Evolutionary conservation across 371 early-diverging fungal species (phyloP).

Genomic region (Phascolomyces articulosus): DNA sequence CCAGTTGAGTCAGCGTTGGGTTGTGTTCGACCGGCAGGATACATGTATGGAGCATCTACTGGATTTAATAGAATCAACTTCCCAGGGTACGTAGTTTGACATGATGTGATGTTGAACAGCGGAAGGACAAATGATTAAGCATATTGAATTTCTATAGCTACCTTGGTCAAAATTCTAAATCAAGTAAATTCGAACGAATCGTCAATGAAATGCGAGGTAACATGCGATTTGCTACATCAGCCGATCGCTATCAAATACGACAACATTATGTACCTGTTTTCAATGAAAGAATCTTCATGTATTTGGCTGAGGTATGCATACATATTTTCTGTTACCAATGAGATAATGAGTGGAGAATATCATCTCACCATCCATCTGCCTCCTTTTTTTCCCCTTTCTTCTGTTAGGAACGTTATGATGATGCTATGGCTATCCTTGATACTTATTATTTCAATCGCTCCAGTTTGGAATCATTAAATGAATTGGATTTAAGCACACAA

Average conservation of each 20-base stretch:
- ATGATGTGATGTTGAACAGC: too few relatives aligned
- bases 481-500: conserved; percentile 59
- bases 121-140: not conserved
- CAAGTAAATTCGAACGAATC: conserved; percentile 70
- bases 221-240: conserved; percentile 81
- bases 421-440: conserved; percentile 86
- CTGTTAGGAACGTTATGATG: conserved; percentile 61
- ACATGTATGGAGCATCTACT: conserved; percentile 72
- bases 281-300: conserved; percentile 62
- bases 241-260: conserved; percentile 84
- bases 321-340: not conserved
- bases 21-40: conserved; percentile 79
- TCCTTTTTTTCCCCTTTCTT: not conserved
- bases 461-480: conserved; percentile 86
- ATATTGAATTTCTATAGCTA: conserved; percentile 41
- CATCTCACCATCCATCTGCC: too few relatives aligned
- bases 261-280: conserved; percentile 83
- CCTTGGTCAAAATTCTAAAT: conserved; percentile 94
- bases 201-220: conserved; percentile 85
- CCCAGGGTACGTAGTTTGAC: conserved; percentile 32
- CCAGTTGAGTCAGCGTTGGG: conserved; percentile 91
- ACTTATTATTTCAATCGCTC: conserved; percentile 88
- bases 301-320: conserved; percentile 57
- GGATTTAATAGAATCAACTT: conserved; percentile 38
- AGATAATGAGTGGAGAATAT: too few relatives aligned